Percentiles rank a stretch among this genome's conserved stretches.
Evolutionary conservation across 78 protist species (phyloP).

Genomic region (Dictyostelium intermedium): DNA sequence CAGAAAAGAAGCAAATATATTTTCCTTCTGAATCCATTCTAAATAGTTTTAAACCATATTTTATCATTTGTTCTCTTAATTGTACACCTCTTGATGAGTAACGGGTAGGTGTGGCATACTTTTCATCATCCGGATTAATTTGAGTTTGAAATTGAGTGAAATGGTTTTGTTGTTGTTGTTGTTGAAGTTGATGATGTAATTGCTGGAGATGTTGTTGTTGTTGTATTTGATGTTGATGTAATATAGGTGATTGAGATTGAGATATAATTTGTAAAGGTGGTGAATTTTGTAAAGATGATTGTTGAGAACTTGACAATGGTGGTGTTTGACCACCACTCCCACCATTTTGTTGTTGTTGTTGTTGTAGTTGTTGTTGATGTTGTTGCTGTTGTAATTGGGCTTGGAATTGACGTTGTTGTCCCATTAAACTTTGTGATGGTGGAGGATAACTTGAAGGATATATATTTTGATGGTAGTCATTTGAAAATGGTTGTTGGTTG

Average conservation of each 20-base stretch:
- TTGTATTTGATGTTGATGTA: not conserved
- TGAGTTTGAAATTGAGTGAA: not conserved
- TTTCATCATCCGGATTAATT: slow-evolving; percentile 2
- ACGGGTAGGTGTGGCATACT: slow-evolving; percentile 48
- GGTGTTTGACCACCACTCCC: not conserved
- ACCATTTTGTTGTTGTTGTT: not conserved
- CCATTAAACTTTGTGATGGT: not conserved
- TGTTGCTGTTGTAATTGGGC: not conserved
- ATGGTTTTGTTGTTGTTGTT: not conserved
- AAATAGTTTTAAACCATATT: slow-evolving; percentile 66
- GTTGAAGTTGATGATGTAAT: not conserved
- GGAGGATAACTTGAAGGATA: slow-evolving; percentile 8
- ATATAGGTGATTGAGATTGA: not conserved
- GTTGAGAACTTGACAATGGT: not conserved
- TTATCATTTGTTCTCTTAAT: slow-evolving; percentile 74
- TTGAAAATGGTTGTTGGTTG: not conserved
- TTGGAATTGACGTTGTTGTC: not conserved
- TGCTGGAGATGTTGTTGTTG: not conserved
- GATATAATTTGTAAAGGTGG: not conserved
- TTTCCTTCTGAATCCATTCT: slow-evolving; percentile 66
- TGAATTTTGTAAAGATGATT: not conserved
- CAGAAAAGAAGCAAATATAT: slow-evolving; percentile 74
- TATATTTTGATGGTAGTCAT: not conserved
- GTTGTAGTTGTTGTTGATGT: not conserved
- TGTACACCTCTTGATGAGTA: slow-evolving; percentile 58